These are phyloP conservation scores for Xylaria acuta DNA, from an alignment of 495 filamentous ascomycete genomes.

Conservation along the genomic window DNA sequence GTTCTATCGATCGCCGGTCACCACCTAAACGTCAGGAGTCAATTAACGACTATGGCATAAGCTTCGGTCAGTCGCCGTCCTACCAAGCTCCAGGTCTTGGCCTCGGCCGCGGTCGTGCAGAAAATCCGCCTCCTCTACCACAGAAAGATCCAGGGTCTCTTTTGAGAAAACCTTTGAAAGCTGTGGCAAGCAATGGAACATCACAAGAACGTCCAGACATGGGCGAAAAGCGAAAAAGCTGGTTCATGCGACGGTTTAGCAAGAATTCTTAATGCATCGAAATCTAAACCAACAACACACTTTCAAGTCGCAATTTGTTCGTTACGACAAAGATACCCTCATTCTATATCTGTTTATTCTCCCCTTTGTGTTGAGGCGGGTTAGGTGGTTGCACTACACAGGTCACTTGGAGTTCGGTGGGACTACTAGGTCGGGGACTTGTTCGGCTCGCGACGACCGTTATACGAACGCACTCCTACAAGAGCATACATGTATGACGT, in stretches of 20 bases:
- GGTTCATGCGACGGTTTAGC: conserved; percentile 85
- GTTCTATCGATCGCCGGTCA: conserved; percentile 78
- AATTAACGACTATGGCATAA: conserved; percentile 56
- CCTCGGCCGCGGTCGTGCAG: conserved; percentile 35
- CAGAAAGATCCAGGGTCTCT: conserved; percentile 45
- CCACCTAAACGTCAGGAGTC: conserved; percentile 57
- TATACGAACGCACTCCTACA: conserved; percentile 15
- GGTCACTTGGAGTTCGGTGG: conserved; percentile 15
- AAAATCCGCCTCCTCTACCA: conserved; percentile 44
- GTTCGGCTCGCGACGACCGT: not conserved
- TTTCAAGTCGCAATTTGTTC: conserved; percentile 3
- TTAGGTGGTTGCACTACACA: conserved; percentile 4
- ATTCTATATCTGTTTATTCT: conserved; percentile 28
- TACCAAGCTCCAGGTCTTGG: conserved; percentile 47
- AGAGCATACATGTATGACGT: conserved; percentile 27
- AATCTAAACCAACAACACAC: not conserved
- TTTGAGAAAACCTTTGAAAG: conserved; percentile 42
- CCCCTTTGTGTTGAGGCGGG: not conserved
- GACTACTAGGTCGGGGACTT: not conserved
- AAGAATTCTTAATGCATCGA: conserved; percentile 54
- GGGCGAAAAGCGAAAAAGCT: conserved; percentile 81
- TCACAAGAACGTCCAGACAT: conserved; percentile 46
- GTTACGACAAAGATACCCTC: conserved; percentile 27
- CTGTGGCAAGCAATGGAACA: conserved; percentile 32
- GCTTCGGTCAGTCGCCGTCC: conserved; percentile 45